A percentile compares a stretch with the other conserved stretches of the same genome.
Conservation (phyloP, 495 filamentous ascomycete species). For the Neurospora tetraspora region DNA sequence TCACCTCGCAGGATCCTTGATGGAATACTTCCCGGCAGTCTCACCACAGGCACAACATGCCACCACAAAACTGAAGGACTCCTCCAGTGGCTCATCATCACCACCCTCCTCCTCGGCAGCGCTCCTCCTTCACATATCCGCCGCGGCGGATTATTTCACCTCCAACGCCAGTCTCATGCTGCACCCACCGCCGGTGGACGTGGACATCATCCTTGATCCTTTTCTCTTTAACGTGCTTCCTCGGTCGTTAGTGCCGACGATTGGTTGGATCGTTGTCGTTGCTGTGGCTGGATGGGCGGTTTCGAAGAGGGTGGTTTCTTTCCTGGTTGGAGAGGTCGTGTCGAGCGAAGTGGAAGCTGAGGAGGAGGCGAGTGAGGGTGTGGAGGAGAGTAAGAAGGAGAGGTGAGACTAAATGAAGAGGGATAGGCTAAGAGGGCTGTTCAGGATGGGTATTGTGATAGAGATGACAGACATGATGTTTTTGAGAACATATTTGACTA, state of each 20-base stretch:
- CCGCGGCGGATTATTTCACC: constrained; percentile 78
- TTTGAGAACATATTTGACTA: background rate
- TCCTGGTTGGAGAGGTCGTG: constrained; percentile 1
- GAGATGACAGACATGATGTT: background rate
- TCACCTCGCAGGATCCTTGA: constrained; percentile 53
- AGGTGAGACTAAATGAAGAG: constrained; percentile 12
- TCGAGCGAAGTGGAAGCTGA: constrained; percentile 8
- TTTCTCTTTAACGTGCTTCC: constrained; percentile 66
- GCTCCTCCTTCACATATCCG: constrained; percentile 67
- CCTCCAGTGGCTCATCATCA: too few relatives aligned
- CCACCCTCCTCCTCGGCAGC: constrained; percentile 49
- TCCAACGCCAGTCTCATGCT: constrained; percentile 64
- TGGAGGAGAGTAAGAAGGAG: constrained; percentile 15
- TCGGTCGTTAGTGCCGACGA: constrained; percentile 57
- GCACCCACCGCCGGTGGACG: constrained; percentile 59
- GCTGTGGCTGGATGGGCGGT: constrained; percentile 30
- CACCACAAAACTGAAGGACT: too few relatives aligned
- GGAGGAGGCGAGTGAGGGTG: constrained; percentile 1
- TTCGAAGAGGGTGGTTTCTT: constrained; percentile 17
- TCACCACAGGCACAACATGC: background rate
- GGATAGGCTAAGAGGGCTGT: background rate
- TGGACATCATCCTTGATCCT: constrained; percentile 87
- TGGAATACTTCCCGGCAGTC: constrained; percentile 40
- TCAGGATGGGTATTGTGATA: background rate
- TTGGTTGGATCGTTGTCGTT: constrained; percentile 47